These are phyloP conservation scores for Bolboschoenoplectus hybrid DNA, from an alignment of 202 grass and related monocot genomes.

Conservation along the genomic window DNA sequence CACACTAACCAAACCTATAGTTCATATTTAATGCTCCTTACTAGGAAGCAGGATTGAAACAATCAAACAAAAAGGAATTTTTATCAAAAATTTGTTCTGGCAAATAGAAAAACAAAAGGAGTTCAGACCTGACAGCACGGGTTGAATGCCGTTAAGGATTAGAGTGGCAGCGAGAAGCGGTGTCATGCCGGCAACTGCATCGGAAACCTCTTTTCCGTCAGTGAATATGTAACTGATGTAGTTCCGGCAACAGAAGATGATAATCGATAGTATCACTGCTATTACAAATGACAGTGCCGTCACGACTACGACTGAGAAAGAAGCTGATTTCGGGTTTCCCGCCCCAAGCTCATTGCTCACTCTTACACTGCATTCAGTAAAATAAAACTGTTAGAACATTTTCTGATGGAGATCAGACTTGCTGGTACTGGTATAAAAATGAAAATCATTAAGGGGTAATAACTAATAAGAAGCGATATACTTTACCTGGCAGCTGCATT, in stretches of 20 bases:
- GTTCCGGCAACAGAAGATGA: slow-evolving; percentile 60
- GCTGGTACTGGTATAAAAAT: too few relatives aligned
- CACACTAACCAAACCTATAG: neutral
- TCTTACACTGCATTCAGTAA: slow-evolving; percentile 54
- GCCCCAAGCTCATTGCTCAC: slow-evolving; percentile 91
- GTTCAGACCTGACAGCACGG: slow-evolving; percentile 63
- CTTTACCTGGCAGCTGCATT: slow-evolving; percentile 79
- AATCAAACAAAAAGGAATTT: neutral
- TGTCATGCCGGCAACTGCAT: slow-evolving; percentile 65
- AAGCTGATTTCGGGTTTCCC: slow-evolving; percentile 68
- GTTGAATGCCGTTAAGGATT: slow-evolving; percentile 89
- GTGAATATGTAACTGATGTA: slow-evolving; percentile 84
- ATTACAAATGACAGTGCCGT: slow-evolving; percentile 44
- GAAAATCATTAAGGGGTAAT: neutral
- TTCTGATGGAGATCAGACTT: too few relatives aligned
- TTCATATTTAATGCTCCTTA: too few relatives aligned
- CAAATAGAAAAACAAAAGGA: neutral
- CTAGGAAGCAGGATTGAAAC: neutral
- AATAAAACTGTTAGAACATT: slow-evolving; percentile 3
- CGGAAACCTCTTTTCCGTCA: slow-evolving; percentile 62
- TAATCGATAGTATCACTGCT: slow-evolving; percentile 38
- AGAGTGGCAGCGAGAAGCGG: slow-evolving; percentile 64
- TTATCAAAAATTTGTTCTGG: neutral
- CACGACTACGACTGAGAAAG: slow-evolving; percentile 72
- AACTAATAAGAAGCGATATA: neutral